A percentile compares a stretch with the other conserved stretches of the same genome.
Evolutionary conservation across 305 asterid genomes (phyloP).

Genomic region (Fraxinus sp.): DNA sequence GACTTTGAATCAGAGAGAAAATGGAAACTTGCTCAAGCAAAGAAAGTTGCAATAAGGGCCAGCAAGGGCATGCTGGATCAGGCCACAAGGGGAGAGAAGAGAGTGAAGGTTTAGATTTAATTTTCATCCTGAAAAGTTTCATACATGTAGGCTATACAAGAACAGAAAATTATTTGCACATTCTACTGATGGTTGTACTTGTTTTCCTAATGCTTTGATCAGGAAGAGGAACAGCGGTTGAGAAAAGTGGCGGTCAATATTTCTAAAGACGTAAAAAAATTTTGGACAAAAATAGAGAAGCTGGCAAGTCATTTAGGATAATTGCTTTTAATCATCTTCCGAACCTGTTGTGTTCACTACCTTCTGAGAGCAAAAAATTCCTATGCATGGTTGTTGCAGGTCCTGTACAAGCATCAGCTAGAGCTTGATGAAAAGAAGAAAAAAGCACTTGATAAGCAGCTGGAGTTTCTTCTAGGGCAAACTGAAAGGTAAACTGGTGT

Average conservation of each 20-base stretch:
- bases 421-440: slow-evolving; percentile 92
- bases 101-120: slow-evolving; percentile 64
- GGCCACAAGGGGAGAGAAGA: slow-evolving; percentile 95
- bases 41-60: slow-evolving; percentile 91
- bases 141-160: slow-evolving; percentile 8
- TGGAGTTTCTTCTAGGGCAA: slow-evolving; percentile 99
- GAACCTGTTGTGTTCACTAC: slow-evolving; percentile 10
- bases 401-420: slow-evolving; percentile 88
- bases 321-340: slow-evolving; percentile 7
- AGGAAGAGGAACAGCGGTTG: slow-evolving; percentile 95
- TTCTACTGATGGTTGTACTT: slow-evolving; percentile 28
- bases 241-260: slow-evolving; percentile 85
- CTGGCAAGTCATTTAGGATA: slow-evolving; percentile 56
- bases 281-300: slow-evolving; percentile 97
- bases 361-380: slow-evolving; percentile 24
- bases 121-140: slow-evolving; percentile 22
- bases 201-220: slow-evolving; percentile 27
- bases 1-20: slow-evolving; percentile 99
- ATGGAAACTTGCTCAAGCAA: slow-evolving; percentile 97
- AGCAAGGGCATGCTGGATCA: slow-evolving; percentile 97
- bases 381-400: slow-evolving; percentile 50
- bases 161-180: slow-evolving; percentile 14
- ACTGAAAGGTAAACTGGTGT: slow-evolving; percentile 71
- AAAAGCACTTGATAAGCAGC: slow-evolving; percentile 92
- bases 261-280: slow-evolving; percentile 95